phyloP scores from a whole-genome alignment of 257 asterid genomes.

The Przewalskia tangutica region DNA sequence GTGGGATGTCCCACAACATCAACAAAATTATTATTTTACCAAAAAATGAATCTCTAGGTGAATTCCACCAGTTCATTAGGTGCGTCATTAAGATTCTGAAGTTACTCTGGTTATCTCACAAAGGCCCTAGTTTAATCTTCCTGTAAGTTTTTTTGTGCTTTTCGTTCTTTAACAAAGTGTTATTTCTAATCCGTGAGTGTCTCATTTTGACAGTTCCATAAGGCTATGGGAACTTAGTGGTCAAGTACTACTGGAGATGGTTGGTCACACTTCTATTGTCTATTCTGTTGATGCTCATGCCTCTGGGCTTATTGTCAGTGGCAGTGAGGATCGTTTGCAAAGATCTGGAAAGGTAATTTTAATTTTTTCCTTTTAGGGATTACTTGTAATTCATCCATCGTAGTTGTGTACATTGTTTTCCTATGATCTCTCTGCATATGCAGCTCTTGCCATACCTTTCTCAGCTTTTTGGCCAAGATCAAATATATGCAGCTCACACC shows the following conservation, averaged over 20 bases:
- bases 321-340: constrained; percentile 89
- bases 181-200: constrained; percentile 12
- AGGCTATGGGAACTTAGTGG: constrained; percentile 86
- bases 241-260: constrained; percentile 86
- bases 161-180: constrained; percentile 1
- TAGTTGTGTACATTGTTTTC: background rate
- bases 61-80: background rate
- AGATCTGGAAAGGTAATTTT: constrained; percentile 86
- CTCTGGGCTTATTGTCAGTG: constrained; percentile 88
- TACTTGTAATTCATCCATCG: background rate
- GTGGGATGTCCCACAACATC: no score
- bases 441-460: background rate
- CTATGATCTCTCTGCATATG: background rate
- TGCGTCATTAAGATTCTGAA: background rate
- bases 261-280: constrained; percentile 86
- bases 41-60: background rate
- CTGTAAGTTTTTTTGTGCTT: background rate
- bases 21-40: background rate
- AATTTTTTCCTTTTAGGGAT: background rate
- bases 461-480: background rate
- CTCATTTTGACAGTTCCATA: constrained; percentile 55
- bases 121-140: background rate
- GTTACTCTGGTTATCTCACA: background rate
- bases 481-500: background rate
- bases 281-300: constrained; percentile 86